These are phyloP conservation scores for Mrakia frigida DNA, from an alignment of 768 basidiomycete genomes.

Conservation along the genomic window DNA sequence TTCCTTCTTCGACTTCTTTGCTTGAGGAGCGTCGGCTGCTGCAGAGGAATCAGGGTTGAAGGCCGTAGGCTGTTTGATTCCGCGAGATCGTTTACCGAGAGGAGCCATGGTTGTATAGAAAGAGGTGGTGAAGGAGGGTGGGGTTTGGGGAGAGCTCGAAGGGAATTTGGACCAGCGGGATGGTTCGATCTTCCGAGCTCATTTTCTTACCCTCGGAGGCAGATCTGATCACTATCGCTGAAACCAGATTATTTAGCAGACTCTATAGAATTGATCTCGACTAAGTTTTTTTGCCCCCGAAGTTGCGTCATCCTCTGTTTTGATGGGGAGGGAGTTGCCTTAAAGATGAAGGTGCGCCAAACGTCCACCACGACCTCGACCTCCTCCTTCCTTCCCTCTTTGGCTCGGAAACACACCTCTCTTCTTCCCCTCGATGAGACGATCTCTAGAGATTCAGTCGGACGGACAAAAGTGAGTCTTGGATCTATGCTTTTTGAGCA, in stretches of 20 bases:
- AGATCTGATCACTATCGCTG: too few species aligned
- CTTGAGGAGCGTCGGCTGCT: not conserved
- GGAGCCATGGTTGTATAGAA: not conserved
- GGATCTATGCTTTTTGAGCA: too few species aligned
- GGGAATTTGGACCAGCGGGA: not conserved
- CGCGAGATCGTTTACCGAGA: not conserved
- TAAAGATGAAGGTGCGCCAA: too few species aligned
- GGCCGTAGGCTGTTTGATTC: constrained; percentile 3
- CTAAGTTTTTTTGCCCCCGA: too few species aligned
- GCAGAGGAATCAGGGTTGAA: not conserved
- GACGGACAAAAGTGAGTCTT: constrained; percentile 29
- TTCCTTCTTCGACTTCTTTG: constrained; percentile 2
- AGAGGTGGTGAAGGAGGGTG: not conserved
- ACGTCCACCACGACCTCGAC: too few species aligned
- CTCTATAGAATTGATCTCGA: too few species aligned
- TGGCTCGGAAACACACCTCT: not conserved
- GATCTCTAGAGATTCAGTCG: not conserved
- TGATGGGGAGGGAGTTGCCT: too few species aligned
- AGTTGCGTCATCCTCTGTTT: too few species aligned
- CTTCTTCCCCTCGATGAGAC: not conserved
- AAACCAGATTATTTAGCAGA: too few species aligned
- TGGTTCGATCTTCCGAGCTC: too few species aligned
- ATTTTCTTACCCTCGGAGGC: too few species aligned
- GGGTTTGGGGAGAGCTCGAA: not conserved
- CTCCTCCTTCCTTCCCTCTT: not conserved